phyloP scores from a whole-genome alignment of 169 alveolate genomes.

The Perkinsus olseni region DNA sequence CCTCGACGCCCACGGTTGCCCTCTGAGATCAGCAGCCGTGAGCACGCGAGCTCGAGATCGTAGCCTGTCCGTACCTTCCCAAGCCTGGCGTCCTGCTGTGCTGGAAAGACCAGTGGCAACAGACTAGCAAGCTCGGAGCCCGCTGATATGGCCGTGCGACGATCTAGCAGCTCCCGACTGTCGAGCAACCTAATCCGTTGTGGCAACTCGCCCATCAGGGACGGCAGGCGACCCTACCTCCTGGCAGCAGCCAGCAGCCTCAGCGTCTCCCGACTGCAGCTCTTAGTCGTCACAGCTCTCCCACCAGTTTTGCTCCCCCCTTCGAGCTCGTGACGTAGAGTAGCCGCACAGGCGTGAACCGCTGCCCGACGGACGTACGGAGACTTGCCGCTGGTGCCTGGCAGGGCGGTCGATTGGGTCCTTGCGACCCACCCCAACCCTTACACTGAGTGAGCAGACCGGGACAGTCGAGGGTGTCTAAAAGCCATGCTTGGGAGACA shows the following conservation, averaged over 20 bases:
- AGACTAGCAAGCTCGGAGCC: background rate
- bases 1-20: background rate
- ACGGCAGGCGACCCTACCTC: background rate
- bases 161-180: background rate
- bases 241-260: background rate
- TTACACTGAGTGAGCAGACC: background rate
- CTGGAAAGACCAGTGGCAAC: background rate
- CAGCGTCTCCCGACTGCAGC: background rate
- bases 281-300: background rate
- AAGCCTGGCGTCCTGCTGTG: background rate
- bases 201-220: background rate
- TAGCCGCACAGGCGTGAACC: background rate
- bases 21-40: background rate
- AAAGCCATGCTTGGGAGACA: background rate
- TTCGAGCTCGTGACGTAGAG: background rate
- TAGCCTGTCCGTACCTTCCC: too few species aligned
- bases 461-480: background rate
- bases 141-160: background rate
- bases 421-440: background rate
- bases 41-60: too few species aligned
- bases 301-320: background rate
- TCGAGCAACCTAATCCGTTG: background rate
- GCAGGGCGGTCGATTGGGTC: background rate
- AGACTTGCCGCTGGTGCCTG: background rate
- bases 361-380: background rate